These are phyloP conservation scores for Collybia sp. DNA, from an alignment of 768 basidiomycete genomes.

Conservation along the genomic window DNA sequence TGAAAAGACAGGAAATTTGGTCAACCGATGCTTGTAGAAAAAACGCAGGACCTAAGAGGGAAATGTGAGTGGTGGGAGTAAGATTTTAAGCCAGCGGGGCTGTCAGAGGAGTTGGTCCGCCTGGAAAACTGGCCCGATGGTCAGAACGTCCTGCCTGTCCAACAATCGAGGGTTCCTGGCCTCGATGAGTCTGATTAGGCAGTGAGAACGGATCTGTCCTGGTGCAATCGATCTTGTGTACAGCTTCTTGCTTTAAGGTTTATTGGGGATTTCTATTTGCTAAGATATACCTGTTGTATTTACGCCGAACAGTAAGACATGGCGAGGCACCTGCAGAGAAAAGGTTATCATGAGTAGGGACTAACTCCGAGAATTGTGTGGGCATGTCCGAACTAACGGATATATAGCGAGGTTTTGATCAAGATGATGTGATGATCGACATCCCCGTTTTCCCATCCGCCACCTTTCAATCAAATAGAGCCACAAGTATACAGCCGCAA, in stretches of 20 bases:
- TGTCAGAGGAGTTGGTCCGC: conserved; percentile 14
- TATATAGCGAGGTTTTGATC: too few species aligned
- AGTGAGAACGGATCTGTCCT: conserved; percentile 20
- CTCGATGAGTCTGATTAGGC: conserved; percentile 14
- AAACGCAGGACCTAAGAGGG: not conserved
- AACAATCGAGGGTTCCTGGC: conserved; percentile 24
- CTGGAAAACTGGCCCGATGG: conserved; percentile 19
- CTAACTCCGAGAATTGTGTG: too few species aligned
- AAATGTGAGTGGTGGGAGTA: conserved; percentile 10
- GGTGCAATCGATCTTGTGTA: conserved; percentile 12
- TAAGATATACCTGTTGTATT: not conserved
- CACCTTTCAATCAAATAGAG: too few species aligned
- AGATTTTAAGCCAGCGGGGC: conserved; percentile 24
- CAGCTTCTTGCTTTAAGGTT: conserved; percentile 13
- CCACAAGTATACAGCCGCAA: too few species aligned
- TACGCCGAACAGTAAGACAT: too few species aligned
- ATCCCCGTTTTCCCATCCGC: too few species aligned
- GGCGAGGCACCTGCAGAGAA: too few species aligned
- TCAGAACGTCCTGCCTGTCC: conserved; percentile 19
- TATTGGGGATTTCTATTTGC: conserved; percentile 2
- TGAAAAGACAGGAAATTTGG: conserved; percentile 2
- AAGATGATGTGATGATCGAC: too few species aligned
- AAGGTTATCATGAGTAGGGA: too few species aligned
- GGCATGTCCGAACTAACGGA: too few species aligned
- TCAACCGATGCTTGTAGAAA: conserved; percentile 2